A percentile compares a stretch with the other conserved stretches of the same genome.
These are phyloP conservation scores for Naumovozyma baii DNA, from an alignment of 805 yeast species.

Conservation along the genomic window DNA sequence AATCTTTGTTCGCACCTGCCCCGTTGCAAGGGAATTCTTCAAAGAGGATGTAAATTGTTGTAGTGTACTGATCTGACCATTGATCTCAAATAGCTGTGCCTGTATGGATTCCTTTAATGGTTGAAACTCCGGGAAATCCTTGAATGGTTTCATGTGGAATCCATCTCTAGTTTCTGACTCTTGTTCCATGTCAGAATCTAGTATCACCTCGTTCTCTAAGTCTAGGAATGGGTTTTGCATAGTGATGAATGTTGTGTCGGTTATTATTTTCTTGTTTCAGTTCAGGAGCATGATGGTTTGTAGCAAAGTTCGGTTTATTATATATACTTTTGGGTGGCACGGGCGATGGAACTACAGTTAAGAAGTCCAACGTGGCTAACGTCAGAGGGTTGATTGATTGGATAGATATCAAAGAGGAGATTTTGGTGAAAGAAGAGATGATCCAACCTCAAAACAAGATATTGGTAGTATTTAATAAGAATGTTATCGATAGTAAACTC, in stretches of 20 bases:
- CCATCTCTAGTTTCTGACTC: too few species aligned
- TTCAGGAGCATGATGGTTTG: background rate
- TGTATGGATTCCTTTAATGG: slow-evolving; percentile 36
- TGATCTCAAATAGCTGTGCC: slow-evolving; percentile 40
- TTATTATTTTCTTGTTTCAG: background rate
- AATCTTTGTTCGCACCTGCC: slow-evolving; percentile 25
- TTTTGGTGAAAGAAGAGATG: background rate
- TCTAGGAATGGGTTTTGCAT: background rate
- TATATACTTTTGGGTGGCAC: too few species aligned
- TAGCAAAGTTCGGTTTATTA: too few species aligned
- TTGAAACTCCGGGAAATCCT: slow-evolving; percentile 49
- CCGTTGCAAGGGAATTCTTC: slow-evolving; percentile 10
- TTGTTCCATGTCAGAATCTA: background rate
- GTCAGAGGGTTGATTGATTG: too few species aligned
- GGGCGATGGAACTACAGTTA: too few species aligned
- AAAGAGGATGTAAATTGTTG: slow-evolving; percentile 37
- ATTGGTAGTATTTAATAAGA: background rate
- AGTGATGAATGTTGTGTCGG: background rate
- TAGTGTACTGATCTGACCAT: slow-evolving; percentile 43
- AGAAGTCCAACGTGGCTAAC: too few species aligned
- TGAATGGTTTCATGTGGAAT: slow-evolving; percentile 14
- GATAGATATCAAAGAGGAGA: too few species aligned
- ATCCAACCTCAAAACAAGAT: background rate
- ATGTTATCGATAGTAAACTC: background rate
- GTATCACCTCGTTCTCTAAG: background rate